Evolutionary conservation across 352 stramenopile species (phyloP).

Genomic region (Pseudoperonospora humuli): DNA sequence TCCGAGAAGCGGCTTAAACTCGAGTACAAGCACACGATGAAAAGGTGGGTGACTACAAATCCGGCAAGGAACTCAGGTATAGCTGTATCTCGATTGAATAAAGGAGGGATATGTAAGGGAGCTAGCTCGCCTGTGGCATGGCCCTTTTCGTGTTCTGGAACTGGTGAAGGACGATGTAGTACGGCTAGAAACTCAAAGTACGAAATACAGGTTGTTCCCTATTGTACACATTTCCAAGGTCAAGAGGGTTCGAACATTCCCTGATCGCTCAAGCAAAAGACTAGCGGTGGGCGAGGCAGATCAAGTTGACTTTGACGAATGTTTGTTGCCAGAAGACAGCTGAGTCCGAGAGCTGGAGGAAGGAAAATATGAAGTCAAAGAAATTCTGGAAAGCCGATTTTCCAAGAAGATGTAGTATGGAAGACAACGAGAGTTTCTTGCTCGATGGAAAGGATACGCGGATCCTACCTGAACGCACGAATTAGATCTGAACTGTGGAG

Average conservation of each 20-base stretch:
- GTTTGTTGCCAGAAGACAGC: neutral
- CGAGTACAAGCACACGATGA: neutral
- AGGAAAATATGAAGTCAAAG: neutral
- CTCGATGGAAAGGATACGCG: no score
- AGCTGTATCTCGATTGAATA: neutral
- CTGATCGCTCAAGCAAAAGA: neutral
- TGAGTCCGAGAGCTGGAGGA: neutral
- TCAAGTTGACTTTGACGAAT: neutral
- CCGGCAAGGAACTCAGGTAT: neutral
- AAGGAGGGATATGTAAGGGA: neutral
- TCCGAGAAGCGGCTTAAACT: neutral
- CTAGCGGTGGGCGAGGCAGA: neutral
- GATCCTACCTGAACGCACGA: no score
- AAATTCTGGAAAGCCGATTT: neutral
- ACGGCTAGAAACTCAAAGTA: neutral
- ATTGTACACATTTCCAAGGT: neutral
- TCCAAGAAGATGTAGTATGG: neutral
- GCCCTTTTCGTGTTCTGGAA: neutral
- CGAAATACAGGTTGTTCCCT: neutral
- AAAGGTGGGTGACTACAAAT: neutral
- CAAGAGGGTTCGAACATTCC: neutral
- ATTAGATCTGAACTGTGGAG: no score
- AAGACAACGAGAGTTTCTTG: neutral
- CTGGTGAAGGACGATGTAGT: neutral
- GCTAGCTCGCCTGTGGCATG: neutral